Evolutionary conservation across 2,329 filamentous ascomycete genomes (phyloP), one percentile per base, ranked within the genome.

Genomic region (Aspergillus versicolor): DNA sequence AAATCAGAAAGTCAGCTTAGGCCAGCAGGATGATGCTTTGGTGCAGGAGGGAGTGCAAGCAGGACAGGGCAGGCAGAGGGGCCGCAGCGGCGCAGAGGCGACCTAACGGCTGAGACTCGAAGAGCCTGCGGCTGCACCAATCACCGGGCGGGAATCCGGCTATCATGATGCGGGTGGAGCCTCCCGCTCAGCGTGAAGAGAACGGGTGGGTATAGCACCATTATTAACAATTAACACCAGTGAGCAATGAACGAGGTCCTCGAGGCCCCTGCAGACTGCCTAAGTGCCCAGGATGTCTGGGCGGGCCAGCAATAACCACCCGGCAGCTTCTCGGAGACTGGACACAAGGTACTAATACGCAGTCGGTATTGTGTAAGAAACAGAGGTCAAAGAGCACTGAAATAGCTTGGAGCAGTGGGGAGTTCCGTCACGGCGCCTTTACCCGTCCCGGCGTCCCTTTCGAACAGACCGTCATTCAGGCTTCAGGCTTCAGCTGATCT

Each of bases 401-500:
- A 44, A 24, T 44, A 44, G 42, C 12, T 22, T 37, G 34, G 34
- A 37, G 34, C 34, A 45, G 22, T 42, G 62, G 62, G 63, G 63
- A 63, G 60, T 56, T 61, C 63, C 61, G 63, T 61, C 62, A 66
- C 61, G 60, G 64, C 64, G 64, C 63, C 63, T 65, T 65, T 66
- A 64, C 64, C 64, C 64, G 64, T 66, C 64, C 61, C 61, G 63
- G 61, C 60, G 60, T 62, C 57, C 63, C 63, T 63, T 45, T 47
- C 19, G 40, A 19, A 21, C n/a, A 43, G 58, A 52, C 55, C 52
- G 60, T 61, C 61, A 60, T 19, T 61, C 57, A 49, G 46, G 59
- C 57, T 19, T 61, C 57, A 49, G 49, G 59, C 58, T 65, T 68
- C 70, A 72, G 68, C 68, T 72, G 69, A 71, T 69, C 64, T 54